These are phyloP conservation scores for Boletus patriciae DNA, from an alignment of 768 basidiomycete species.

Conservation along the genomic window DNA sequence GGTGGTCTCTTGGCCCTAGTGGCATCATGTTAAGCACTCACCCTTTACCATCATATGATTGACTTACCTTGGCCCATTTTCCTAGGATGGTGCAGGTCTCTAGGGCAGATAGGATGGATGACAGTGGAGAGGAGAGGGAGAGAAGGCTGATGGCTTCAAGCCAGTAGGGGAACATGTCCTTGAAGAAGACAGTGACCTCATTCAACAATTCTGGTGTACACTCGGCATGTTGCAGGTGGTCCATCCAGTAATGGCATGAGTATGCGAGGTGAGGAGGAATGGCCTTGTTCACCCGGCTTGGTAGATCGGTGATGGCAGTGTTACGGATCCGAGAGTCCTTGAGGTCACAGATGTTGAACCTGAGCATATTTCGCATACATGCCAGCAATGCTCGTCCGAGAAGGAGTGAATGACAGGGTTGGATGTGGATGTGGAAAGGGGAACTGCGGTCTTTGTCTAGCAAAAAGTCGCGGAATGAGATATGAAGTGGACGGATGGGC, in stretches of 20 bases:
- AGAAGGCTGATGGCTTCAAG: constrained; percentile 37
- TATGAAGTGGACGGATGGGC: constrained; percentile 1
- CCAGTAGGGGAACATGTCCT: constrained; percentile 33
- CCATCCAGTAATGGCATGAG: background rate
- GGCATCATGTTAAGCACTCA: too few species aligned
- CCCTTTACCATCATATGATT: too few species aligned
- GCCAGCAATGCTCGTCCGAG: background rate
- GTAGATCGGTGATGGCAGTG: background rate
- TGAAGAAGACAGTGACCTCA: background rate
- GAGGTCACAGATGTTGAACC: too few species aligned
- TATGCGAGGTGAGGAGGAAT: background rate
- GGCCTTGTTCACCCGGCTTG: background rate
- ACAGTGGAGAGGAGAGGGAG: background rate
- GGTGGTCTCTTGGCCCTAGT: too few species aligned
- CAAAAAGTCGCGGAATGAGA: background rate
- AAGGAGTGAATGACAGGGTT: background rate
- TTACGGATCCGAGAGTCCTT: background rate
- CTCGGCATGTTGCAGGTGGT: background rate
- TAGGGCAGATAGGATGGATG: background rate
- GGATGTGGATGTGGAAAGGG: background rate
- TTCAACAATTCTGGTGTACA: background rate
- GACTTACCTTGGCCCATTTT: constrained; percentile 1
- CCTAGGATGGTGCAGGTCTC: background rate
- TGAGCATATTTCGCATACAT: background rate
- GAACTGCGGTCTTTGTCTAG: background rate